Evolutionary conservation across 2,329 filamentous ascomycete species (phyloP).

Genomic region (Dothideomycetidae sp.): DNA sequence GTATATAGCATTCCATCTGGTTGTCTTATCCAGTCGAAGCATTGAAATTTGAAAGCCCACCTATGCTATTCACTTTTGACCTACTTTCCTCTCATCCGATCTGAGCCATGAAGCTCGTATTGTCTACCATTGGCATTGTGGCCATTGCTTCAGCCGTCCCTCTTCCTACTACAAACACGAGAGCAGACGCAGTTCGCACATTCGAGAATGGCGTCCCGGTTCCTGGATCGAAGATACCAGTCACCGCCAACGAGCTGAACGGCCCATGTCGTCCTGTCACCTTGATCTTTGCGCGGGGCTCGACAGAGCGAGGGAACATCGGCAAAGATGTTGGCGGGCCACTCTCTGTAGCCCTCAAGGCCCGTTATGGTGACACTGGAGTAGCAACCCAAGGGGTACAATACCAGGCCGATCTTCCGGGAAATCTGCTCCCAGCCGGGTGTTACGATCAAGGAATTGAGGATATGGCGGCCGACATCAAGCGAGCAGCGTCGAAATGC

Average conservation of each 20-base stretch:
- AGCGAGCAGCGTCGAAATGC: slow-evolving; percentile 16
- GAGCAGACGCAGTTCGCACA: too few species aligned
- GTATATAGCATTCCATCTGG: too few species aligned
- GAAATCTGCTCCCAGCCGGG: slow-evolving; percentile 15
- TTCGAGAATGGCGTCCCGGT: too few species aligned
- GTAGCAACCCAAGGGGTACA: slow-evolving; percentile 13
- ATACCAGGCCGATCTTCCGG: slow-evolving; percentile 12
- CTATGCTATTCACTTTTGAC: too few species aligned
- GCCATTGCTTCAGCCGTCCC: too few species aligned
- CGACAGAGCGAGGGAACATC: slow-evolving; percentile 39
- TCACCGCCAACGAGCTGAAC: slow-evolving; percentile 13
- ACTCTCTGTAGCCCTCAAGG: slow-evolving; percentile 5
- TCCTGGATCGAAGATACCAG: too few species aligned
- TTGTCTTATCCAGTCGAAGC: too few species aligned
- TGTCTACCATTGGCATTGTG: too few species aligned
- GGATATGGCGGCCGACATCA: slow-evolving; percentile 16
- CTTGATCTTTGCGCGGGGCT: slow-evolving; percentile 43
- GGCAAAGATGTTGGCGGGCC: slow-evolving; percentile 2
- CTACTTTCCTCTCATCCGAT: too few species aligned
- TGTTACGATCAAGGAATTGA: slow-evolving; percentile 14
- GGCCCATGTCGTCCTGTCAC: slow-evolving; percentile 32
- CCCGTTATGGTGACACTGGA: slow-evolving; percentile 9
- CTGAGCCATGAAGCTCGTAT: too few species aligned
- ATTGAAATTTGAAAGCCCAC: too few species aligned
- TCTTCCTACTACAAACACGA: too few species aligned